These are phyloP conservation scores for Solanum bukasovii DNA, from an alignment of 257 asterid species.

Conservation along the genomic window DNA sequence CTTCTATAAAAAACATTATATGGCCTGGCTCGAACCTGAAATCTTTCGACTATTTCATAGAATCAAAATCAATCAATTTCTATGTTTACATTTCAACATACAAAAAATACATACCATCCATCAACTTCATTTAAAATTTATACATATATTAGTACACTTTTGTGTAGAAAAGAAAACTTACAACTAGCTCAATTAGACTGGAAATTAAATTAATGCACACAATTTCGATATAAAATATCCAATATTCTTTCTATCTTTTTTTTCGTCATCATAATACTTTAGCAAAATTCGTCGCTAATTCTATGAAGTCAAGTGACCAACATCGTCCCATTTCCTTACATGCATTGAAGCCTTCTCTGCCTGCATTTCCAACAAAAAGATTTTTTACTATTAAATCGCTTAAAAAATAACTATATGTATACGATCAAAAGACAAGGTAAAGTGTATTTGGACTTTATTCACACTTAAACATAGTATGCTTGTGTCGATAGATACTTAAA, in stretches of 20 bases:
- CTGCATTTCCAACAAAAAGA: neutral
- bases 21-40: neutral
- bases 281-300: neutral
- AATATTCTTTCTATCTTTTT: neutral
- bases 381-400: neutral
- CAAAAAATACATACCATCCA: neutral
- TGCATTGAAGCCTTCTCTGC: constrained; percentile 1
- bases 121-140: neutral
- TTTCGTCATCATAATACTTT: neutral
- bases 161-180: neutral
- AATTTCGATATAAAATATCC: neutral
- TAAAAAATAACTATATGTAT: neutral
- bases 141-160: neutral
- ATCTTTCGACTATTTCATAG: neutral
- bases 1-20: too few relatives aligned
- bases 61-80: neutral
- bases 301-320: neutral
- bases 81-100: neutral
- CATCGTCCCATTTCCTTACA: constrained; percentile 1
- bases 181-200: neutral
- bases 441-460: neutral
- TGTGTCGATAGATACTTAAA: neutral
- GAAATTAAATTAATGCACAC: neutral
- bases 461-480: neutral
- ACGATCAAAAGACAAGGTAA: too few relatives aligned